A percentile compares a stretch with the other conserved stretches of the same genome.
These are phyloP conservation scores for Ampelomyces quisqualis DNA, from an alignment of 2,329 filamentous ascomycete genomes.

Conservation along the genomic window DNA sequence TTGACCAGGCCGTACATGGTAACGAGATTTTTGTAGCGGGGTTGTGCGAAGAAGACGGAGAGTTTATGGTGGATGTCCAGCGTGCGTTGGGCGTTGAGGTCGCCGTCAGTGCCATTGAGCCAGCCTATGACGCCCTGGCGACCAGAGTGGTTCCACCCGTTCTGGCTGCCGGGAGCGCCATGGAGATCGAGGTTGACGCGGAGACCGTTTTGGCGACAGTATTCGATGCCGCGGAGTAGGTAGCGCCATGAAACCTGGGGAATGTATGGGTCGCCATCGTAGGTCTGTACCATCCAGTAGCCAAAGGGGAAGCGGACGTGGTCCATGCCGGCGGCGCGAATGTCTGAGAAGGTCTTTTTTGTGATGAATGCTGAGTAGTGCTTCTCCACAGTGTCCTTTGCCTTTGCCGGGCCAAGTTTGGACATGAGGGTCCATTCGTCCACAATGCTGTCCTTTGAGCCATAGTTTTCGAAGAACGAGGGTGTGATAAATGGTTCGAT, in stretches of 20 bases:
- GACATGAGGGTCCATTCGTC: conserved; percentile 83
- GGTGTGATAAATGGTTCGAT: conserved; percentile 95
- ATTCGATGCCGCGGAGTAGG: conserved; percentile 88
- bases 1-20: conserved; percentile 93
- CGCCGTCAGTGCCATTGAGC: conserved; percentile 87
- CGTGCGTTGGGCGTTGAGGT: conserved; percentile 74
- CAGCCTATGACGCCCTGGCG: conserved; percentile 77
- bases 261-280: conserved; percentile 84
- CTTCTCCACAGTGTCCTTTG: conserved; percentile 71
- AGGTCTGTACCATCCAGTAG: conserved; percentile 90
- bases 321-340: conserved; percentile 84
- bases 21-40: conserved; percentile 87
- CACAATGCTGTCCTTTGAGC: conserved; percentile 63
- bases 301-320: conserved; percentile 95
- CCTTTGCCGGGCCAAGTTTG: conserved; percentile 66
- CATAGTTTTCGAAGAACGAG: conserved; percentile 76
- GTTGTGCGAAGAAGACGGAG: conserved; percentile 88
- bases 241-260: conserved; percentile 89
- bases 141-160: conserved; percentile 97
- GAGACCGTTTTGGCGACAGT: conserved; percentile 85
- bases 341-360: conserved; percentile 79
- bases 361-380: conserved; percentile 91
- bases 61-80: conserved; percentile 85
- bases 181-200: conserved; percentile 93
- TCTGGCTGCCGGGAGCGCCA: conserved; percentile 88